Base-by-base conservation (phyloP, 2,329 filamentous ascomycete genomes). In the Sporothrix curviconia region DNA sequence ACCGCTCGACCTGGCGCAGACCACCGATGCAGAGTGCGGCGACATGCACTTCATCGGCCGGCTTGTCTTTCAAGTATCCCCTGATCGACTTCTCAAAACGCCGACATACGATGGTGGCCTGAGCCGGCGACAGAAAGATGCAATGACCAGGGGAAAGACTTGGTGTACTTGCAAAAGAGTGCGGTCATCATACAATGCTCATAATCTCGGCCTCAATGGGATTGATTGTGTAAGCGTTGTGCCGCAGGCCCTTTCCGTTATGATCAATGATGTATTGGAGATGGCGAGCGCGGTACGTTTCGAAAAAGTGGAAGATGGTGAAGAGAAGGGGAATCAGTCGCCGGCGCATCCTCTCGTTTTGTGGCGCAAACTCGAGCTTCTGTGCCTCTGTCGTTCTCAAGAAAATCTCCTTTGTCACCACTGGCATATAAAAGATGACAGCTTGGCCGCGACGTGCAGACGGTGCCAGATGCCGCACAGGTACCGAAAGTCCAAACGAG, bases 251-350 rank as follows among this genome's bases (percentile, higher is more conserved):
- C 50, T 78, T 72, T 12, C 79, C 78, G 39, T 70, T 71, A 56
- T 82, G 74, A 49, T 80, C 73, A 50, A 72, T 70, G 24, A 86
- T 75, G 60, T 82, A 80, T 62, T 81, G 70, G 7, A 84, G 67
- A 62, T 86, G 82, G 3, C 84, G 71, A 39, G 75, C 77, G 58
- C 83, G 79, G 65, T 84, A 85, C 1, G 76, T 83, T 66, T 86
- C 83, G 66, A 86, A 86, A 65, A 86, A 86, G 66, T 86, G 83
- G 62, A 86, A 86, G 24, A 85, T 74, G 12, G 82, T 85, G 62
- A 86, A 86, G 15, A 86, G 73, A 7, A 85, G 67, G 1, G 83
- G 83, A 56, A 85, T 83, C 8, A 86, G 71, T 51, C 83, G 77
- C 60, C 82, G 80, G 49, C 82, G 80, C 83, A 86, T 86, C 14